Evolutionary conservation across 495 filamentous ascomycete species (phyloP).

Genomic region (Parathielavia hyrcaniae): DNA sequence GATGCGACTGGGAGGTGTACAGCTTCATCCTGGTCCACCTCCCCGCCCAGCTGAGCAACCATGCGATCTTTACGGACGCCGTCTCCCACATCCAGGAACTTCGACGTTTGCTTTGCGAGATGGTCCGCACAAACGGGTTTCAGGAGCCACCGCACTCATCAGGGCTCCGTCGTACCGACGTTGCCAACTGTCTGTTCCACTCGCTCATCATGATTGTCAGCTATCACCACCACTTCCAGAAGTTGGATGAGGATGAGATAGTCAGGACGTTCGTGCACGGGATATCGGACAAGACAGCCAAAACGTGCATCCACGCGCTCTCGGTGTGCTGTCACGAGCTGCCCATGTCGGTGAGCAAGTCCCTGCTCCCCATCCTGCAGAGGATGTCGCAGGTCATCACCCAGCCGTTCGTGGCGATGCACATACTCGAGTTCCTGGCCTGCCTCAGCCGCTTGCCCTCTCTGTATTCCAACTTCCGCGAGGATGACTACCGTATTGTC

Average conservation of each 20-base stretch:
- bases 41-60: conserved; percentile 83
- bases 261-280: conserved; percentile 78
- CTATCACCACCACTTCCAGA: conserved; percentile 78
- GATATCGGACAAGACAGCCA: conserved; percentile 76
- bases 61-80: conserved; percentile 69
- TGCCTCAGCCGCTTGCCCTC: conserved; percentile 78
- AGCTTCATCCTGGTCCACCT: conserved; percentile 83
- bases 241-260: conserved; percentile 80
- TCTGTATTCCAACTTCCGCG: conserved; percentile 77
- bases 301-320: conserved; percentile 88
- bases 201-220: conserved; percentile 75
- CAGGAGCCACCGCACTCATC: conserved; percentile 67
- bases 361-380: conserved; percentile 72
- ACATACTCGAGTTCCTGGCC: conserved; percentile 88
- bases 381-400: conserved; percentile 95
- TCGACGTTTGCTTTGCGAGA: conserved; percentile 71
- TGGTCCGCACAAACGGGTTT: conserved; percentile 67
- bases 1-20: conserved; percentile 89
- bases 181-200: conserved; percentile 81
- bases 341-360: conserved; percentile 72
- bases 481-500: conserved; percentile 82
- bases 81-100: conserved; percentile 67
- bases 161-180: conserved; percentile 78
- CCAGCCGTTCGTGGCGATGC: conserved; percentile 79
- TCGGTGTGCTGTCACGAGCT: conserved; percentile 92